Percentiles rank a stretch among this genome's conserved stretches.
Conservation (phyloP, 768 basidiomycete species). For the Tephrocybe sp. region DNA sequence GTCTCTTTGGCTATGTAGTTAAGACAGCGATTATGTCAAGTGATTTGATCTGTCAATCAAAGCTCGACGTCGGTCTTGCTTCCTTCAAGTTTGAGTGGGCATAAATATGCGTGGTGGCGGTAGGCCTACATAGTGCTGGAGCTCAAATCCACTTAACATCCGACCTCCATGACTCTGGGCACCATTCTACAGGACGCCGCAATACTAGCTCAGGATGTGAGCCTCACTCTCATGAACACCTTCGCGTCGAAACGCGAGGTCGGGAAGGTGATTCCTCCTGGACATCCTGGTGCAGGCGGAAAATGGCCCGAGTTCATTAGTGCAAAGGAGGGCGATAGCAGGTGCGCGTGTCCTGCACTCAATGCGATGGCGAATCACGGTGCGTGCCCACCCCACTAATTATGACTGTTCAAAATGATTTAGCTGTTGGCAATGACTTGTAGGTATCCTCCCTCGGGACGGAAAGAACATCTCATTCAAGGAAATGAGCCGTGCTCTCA, state of each 20-base stretch:
- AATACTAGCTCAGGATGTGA: too few relatives aligned
- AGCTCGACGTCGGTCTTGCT: too few relatives aligned
- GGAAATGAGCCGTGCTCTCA: slow-evolving; percentile 42
- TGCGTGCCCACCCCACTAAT: slow-evolving; percentile 35
- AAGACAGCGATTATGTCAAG: too few relatives aligned
- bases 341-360: slow-evolving; percentile 59
- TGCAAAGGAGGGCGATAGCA: slow-evolving; percentile 62
- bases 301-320: slow-evolving; percentile 68
- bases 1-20: too few relatives aligned
- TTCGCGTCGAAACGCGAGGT: slow-evolving; percentile 46
- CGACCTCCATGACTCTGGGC: too few relatives aligned
- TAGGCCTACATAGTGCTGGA: too few relatives aligned
- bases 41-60: too few relatives aligned
- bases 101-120: too few relatives aligned
- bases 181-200: too few relatives aligned
- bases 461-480: slow-evolving; percentile 70
- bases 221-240: slow-evolving; percentile 51
- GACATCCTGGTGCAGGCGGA: slow-evolving; percentile 56
- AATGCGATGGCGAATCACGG: slow-evolving; percentile 88
- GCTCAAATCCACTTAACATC: too few relatives aligned
- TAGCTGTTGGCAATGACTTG: background rate
- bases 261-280: slow-evolving; percentile 57
- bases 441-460: slow-evolving; percentile 65
- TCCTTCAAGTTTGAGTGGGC: too few relatives aligned
- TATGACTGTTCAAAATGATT: background rate